Base-by-base conservation (phyloP, 495 filamentous ascomycete genomes). In the Poronia punctata region DNA sequence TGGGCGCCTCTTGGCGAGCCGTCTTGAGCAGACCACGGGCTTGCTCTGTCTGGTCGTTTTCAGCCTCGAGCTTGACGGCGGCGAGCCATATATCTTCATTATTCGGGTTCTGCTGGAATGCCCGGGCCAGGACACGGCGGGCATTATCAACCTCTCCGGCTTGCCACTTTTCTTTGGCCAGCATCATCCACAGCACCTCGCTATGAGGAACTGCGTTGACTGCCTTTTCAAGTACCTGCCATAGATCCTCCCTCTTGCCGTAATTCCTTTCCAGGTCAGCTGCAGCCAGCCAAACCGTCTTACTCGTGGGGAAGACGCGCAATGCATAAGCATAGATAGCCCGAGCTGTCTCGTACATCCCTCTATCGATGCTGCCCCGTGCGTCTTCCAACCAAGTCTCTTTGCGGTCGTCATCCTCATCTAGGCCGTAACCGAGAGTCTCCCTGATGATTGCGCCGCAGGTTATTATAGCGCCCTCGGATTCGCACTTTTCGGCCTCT, bases 51-150 rank as follows among this genome's bases (percentile, higher is more conserved):
- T 89, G 75, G 11, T 78, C 65, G 40, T 86, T 88, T 48, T 95
- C 87, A 2, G 90, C 86, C 55, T 99, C 92, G 11, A 97, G 74
- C 56, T 95, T 93, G 50, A 97, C 89, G 25, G 92, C 90, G 2
- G 87, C 84, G 27, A 95, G 78, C 83, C 88, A 97, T 49, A 99
- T 94, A 63, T 96, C 86, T 60, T 99, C 92, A 63, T 93, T 95
- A 60, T 88, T 85, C 0, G 87, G 84, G 42, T 95, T 92, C 55
- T 95, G 86, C 37, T 86, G 80, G 71, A 97, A 97, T 1, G 92
- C 89, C 45, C 77, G 76, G 0, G 76, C 88, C 7, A 97, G 77
- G 4, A 96, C 86, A 35, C 71, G 67, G 27, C 92, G 76, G 1
- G 92, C 88, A 43, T 86, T 88, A 51, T 94, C 79, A 35, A 89